Evolutionary conservation across 1,284 basidiomycete species (phyloP), one percentile per base, ranked within the genome.

Genomic region (Neolentinus lepideus): DNA sequence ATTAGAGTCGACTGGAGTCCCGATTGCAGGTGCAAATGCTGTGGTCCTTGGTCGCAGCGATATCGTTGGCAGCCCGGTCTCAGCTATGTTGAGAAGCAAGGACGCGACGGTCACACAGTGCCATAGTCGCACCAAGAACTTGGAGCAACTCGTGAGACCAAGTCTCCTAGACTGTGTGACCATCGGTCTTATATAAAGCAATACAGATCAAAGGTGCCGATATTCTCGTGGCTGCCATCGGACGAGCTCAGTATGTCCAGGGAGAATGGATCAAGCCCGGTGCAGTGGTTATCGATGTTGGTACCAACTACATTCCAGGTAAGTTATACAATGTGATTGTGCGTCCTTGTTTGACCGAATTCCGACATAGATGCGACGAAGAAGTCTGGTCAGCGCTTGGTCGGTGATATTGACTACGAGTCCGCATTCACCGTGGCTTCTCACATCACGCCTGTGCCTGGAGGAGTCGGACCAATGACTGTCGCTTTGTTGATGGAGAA

Each of bases 391-490:
- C 90, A 96, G 67, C 89, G 97, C 59, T 83, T 99, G 19, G 94
- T 99, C 58, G 97, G 97, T 52, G 97, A 99, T 71, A 94, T 99
- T 57, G 88, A 98, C 65, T 98, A 85, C 68, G 79, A 80, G 3
- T 81, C 87, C 12, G 96, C 92, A 31, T 75, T 81, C 52, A 69
- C 79, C 56, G 84, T 91, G 59, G 96, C 95, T 6, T 88, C 89
- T 2, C 77, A 88, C 70, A 98, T 99, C 67, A 99, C 97, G 0
- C 97, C 97, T 46, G 97, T 99, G 16, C 97, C 97, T 0, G 94
- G 94, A 68, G 97, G 97, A 61, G 97, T 99, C 55, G 97, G 97
- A 22, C 97, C 97, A 27, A 98, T 98, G 96, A 99, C 97, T 9
- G 97, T 99, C 58, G 97, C 97, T 45, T 84, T 98, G 80, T 86